A percentile compares a stretch with the other conserved stretches of the same genome.
Evolutionary conservation across 2,329 filamentous ascomycete genomes (phyloP).

Genomic region (Chalara sp.): DNA sequence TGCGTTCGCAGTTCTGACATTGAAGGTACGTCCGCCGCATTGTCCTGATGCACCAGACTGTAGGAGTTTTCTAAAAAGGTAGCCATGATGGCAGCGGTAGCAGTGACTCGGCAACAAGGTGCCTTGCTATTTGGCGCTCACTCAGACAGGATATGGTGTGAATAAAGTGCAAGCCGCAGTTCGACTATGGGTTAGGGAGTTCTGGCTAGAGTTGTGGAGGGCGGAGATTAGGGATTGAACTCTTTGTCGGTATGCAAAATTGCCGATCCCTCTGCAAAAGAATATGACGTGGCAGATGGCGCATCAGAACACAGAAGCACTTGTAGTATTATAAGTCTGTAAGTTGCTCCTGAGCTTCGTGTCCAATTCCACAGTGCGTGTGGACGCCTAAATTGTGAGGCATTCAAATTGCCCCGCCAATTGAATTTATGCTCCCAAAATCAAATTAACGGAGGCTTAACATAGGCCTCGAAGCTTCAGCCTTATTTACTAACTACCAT

Average conservation of each 20-base stretch:
- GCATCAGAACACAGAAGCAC: not conserved
- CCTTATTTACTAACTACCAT: conserved; percentile 6
- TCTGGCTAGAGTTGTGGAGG: too few species aligned
- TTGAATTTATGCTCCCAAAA: too few species aligned
- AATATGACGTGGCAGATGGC: not conserved
- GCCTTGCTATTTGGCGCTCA: not conserved
- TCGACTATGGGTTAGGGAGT: too few species aligned
- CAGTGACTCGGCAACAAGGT: conserved; percentile 10
- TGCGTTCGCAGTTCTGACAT: conserved; percentile 88
- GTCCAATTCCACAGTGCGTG: too few species aligned
- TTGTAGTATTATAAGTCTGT: too few species aligned
- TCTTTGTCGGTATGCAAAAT: too few species aligned
- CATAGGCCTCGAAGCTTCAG: conserved; percentile 16
- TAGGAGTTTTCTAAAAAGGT: conserved; percentile 92
- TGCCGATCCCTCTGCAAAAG: too few species aligned
- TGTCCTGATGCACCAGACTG: conserved; percentile 96
- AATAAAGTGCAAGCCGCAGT: not conserved
- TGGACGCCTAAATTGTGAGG: too few species aligned
- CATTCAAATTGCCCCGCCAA: too few species aligned
- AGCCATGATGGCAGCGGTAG: conserved; percentile 61
- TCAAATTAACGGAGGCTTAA: too few species aligned
- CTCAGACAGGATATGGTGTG: not conserved
- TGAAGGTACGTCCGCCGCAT: conserved; percentile 84
- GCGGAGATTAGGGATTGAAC: too few species aligned
- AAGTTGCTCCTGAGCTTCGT: too few species aligned